A percentile compares a stretch with the other conserved stretches of the same genome.
phyloP scores from a whole-genome alignment of 805 yeast species.

The Teunomyces atbi region DNA sequence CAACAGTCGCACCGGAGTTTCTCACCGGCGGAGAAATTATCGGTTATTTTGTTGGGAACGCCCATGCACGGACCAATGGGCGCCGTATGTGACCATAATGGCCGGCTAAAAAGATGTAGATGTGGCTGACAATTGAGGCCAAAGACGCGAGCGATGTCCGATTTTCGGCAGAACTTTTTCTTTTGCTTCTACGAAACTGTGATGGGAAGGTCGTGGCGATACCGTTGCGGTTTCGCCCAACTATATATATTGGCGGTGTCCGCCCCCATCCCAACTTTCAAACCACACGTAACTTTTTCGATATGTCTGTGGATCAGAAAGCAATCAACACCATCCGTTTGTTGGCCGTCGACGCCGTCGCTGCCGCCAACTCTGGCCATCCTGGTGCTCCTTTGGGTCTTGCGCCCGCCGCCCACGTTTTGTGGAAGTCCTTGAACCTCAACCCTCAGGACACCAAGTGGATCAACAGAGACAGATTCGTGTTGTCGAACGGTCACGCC shows the following conservation, averaged over 20 bases:
- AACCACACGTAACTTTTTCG: background rate
- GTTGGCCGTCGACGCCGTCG: slow-evolving; percentile 83
- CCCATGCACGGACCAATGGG: background rate
- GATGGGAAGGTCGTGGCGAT: background rate
- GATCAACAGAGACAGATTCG: slow-evolving; percentile 95
- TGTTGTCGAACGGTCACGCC: slow-evolving; percentile 95
- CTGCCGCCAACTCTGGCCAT: slow-evolving; percentile 92
- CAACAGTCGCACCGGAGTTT: background rate
- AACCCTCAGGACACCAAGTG: slow-evolving; percentile 90
- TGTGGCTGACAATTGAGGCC: background rate
- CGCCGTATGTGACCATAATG: too few species aligned
- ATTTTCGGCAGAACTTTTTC: background rate
- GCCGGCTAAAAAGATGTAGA: too few species aligned
- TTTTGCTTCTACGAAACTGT: background rate
- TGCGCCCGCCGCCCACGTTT: slow-evolving; percentile 91
- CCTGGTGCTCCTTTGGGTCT: slow-evolving; percentile 99
- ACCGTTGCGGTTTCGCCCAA: background rate
- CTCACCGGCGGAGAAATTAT: background rate
- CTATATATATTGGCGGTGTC: background rate
- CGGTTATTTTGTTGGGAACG: background rate
- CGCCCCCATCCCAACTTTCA: background rate
- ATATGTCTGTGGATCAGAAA: slow-evolving; percentile 55
- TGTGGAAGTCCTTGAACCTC: slow-evolving; percentile 77
- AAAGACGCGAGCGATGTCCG: background rate
- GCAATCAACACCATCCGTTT: slow-evolving; percentile 87